These are phyloP conservation scores for Penicillium sp. DNA, from an alignment of 2,329 filamentous ascomycete species.

Conservation along the genomic window DNA sequence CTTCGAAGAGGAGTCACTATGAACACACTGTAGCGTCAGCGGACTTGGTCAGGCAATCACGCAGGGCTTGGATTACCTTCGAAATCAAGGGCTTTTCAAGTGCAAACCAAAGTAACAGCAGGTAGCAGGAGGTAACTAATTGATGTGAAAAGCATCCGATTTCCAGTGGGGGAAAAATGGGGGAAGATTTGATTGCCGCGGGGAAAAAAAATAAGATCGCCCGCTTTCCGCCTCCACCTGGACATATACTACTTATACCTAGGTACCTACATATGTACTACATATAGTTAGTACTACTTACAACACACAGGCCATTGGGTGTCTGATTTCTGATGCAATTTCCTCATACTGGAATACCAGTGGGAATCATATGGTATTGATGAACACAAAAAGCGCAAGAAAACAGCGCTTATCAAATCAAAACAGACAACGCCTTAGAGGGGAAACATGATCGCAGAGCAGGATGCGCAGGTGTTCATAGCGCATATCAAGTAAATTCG, in stretches of 20 bases:
- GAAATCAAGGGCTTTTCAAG: neutral
- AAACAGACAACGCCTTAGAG: constrained; percentile 17
- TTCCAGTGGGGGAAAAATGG: neutral
- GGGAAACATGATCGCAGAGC: constrained; percentile 3
- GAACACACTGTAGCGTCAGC: neutral
- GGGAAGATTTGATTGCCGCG: constrained; percentile 13
- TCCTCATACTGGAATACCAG: constrained; percentile 1
- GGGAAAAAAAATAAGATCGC: constrained; percentile 15
- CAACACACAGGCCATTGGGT: neutral
- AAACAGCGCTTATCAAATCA: constrained; percentile 9
- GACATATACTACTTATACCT: too few species aligned
- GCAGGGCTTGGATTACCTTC: neutral
- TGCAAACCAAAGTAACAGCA: neutral
- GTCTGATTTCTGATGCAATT: neutral
- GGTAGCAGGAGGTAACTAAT: neutral
- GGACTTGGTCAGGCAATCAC: neutral
- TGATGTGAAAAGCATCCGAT: neutral
- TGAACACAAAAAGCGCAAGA: constrained; percentile 5
- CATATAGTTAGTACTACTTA: too few species aligned
- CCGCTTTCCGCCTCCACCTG: constrained; percentile 15
- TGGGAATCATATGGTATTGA: constrained; percentile 22
- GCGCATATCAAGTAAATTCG: constrained; percentile 4
- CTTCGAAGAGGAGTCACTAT: constrained; percentile 3
- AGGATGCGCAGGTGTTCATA: constrained; percentile 6
- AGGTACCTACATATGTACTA: too few species aligned